These are phyloP conservation scores for Sinapis alba DNA, from an alignment of 441 rosid species.

Conservation along the genomic window DNA sequence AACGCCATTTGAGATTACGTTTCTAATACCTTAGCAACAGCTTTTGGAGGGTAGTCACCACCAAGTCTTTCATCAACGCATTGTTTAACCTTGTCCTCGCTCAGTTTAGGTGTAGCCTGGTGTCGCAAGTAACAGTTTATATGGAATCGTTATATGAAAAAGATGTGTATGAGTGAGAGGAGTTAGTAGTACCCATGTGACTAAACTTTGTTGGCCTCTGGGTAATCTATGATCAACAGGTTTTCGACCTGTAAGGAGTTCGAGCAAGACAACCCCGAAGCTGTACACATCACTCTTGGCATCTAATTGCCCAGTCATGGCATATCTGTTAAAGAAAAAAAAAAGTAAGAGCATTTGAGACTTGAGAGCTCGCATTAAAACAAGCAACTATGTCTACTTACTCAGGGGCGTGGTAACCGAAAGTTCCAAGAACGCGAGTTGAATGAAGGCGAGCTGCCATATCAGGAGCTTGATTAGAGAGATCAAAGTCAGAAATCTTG, in stretches of 20 bases:
- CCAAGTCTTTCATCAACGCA: constrained; percentile 73
- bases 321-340: constrained; percentile 46
- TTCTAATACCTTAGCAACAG: constrained; percentile 61
- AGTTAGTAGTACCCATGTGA: constrained; percentile 69
- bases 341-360: constrained; percentile 19
- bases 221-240: constrained; percentile 80
- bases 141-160: neutral
- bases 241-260: constrained; percentile 70
- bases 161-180: constrained; percentile 11
- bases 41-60: constrained; percentile 73
- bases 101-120: constrained; percentile 75
- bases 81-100: constrained; percentile 77
- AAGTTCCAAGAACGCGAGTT: constrained; percentile 76
- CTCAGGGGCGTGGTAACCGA: constrained; percentile 80
- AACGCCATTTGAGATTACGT: neutral
- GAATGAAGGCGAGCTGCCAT: constrained; percentile 76
- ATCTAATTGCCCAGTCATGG: constrained; percentile 70
- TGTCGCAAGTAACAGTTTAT: constrained; percentile 20
- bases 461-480: constrained; percentile 77
- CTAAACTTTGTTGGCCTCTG: constrained; percentile 73
- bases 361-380: neutral
- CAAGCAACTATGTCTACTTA: constrained; percentile 44
- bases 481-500: constrained; percentile 72
- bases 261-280: constrained; percentile 73
- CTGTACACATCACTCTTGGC: constrained; percentile 77